A percentile compares a stretch with the other conserved stretches of the same genome.
phyloP scores from a whole-genome alignment of 1,284 basidiomycete species.

The Ceratobasidium sp. region DNA sequence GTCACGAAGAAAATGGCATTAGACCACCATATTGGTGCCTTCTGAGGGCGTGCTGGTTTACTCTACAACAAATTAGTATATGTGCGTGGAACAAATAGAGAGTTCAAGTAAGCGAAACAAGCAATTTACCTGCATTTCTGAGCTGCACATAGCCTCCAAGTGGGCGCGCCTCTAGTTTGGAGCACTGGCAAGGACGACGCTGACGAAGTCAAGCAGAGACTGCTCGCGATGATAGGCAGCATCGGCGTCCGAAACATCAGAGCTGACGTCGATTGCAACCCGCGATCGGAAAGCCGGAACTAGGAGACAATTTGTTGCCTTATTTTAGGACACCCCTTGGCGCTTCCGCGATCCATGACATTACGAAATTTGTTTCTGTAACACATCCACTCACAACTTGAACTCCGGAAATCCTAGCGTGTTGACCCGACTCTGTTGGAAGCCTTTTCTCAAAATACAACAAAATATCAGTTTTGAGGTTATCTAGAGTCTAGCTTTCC shows the following conservation, averaged over 20 bases:
- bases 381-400: too few relatives aligned
- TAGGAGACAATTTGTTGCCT: not conserved
- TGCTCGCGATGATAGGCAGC: not conserved
- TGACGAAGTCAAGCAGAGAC: too few relatives aligned
- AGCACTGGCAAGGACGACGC: too few relatives aligned
- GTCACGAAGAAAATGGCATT: slow-evolving; percentile 75
- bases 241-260: slow-evolving; percentile 33
- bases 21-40: slow-evolving; percentile 66
- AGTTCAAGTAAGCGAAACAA: not conserved
- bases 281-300: slow-evolving; percentile 35
- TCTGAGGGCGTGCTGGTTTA: not conserved
- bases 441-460: too few relatives aligned
- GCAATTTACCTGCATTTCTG: not conserved
- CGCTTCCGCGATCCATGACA: too few relatives aligned
- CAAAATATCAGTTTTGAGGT: too few relatives aligned
- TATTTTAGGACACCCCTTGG: not conserved
- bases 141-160: not conserved
- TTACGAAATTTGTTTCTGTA: too few relatives aligned
- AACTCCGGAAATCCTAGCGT: too few relatives aligned
- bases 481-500: not conserved
- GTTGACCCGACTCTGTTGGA: too few relatives aligned
- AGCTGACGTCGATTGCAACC: slow-evolving; percentile 29
- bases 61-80: not conserved
- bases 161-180: too few relatives aligned
- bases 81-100: not conserved